A percentile compares a stretch with the other conserved stretches of the same genome.
Conservation (phyloP, 2,329 filamentous ascomycete species). For the Aspergillus hortae region DNA sequence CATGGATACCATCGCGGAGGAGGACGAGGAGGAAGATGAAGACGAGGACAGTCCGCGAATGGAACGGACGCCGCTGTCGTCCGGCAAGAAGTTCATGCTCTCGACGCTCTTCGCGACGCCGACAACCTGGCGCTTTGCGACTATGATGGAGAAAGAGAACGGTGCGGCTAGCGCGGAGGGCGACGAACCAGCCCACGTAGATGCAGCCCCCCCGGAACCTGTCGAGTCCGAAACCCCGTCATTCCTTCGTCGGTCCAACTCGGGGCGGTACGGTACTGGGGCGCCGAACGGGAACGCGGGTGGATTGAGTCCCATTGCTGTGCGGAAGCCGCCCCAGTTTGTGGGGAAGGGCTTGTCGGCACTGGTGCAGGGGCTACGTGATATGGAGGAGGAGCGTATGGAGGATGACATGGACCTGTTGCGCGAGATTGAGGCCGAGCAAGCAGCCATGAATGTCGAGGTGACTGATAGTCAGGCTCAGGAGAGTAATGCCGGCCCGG, state of each 20-base stretch:
- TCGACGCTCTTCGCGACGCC: slow-evolving; percentile 46
- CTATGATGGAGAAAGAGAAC: slow-evolving; percentile 35
- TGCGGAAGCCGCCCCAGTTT: slow-evolving; percentile 33
- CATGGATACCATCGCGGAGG: slow-evolving; percentile 27
- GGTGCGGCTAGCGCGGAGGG: slow-evolving; percentile 5
- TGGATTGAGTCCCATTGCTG: slow-evolving; percentile 36
- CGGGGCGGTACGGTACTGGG: slow-evolving; percentile 23
- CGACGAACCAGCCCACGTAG: slow-evolving; percentile 1
- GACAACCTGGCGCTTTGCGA: slow-evolving; percentile 40
- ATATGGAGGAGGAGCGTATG: slow-evolving; percentile 39
- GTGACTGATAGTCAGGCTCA: slow-evolving; percentile 36
- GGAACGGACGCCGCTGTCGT: slow-evolving; percentile 40
- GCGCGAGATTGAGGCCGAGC: slow-evolving; percentile 41
- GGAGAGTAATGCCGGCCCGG: slow-evolving; percentile 9
- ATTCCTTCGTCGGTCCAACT: slow-evolving; percentile 37
- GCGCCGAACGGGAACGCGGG: slow-evolving; percentile 8
- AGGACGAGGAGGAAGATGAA: slow-evolving; percentile 19
- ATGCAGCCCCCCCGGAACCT: slow-evolving; percentile 10
- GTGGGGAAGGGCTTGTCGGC: slow-evolving; percentile 38
- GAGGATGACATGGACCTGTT: slow-evolving; percentile 44
- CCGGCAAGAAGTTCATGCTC: slow-evolving; percentile 43
- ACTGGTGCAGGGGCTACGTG: slow-evolving; percentile 36
- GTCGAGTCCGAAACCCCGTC: slow-evolving; percentile 35
- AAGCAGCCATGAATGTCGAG: slow-evolving; percentile 25
- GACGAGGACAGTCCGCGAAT: slow-evolving; percentile 21